Evolutionary conservation across 2,329 filamentous ascomycete genomes (phyloP).

Genomic region (Colletotrichum gloeosporioides): DNA sequence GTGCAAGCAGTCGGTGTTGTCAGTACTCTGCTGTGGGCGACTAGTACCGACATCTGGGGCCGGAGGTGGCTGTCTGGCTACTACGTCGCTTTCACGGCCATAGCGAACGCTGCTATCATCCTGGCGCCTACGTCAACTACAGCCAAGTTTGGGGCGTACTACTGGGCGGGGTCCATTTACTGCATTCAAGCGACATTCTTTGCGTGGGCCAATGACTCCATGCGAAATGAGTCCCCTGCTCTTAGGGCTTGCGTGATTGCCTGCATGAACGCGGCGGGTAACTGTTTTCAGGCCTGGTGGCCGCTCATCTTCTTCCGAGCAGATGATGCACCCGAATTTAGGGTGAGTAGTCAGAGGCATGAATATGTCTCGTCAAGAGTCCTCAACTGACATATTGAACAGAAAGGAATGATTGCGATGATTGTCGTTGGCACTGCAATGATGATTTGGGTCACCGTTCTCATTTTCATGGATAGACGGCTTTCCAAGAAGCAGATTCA

Average conservation of each 20-base stretch:
- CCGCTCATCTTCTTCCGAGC: background rate
- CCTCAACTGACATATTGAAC: background rate
- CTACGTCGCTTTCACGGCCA: background rate
- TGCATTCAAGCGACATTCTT: slow-evolving; percentile 1
- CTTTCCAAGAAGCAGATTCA: background rate
- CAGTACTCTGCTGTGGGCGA: background rate
- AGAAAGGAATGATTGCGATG: slow-evolving; percentile 2
- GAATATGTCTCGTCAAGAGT: background rate
- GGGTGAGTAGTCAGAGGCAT: background rate
- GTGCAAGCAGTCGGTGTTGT: background rate
- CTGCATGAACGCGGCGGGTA: slow-evolving; percentile 4
- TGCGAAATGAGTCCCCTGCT: background rate
- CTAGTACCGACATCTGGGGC: background rate
- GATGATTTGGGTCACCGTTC: background rate
- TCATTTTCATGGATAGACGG: background rate
- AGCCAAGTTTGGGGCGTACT: background rate
- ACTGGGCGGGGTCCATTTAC: background rate
- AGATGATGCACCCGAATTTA: background rate
- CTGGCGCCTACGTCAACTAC: background rate
- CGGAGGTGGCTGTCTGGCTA: background rate
- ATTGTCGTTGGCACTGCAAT: background rate
- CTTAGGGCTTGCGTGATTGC: background rate
- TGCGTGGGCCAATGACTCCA: slow-evolving; percentile 1
- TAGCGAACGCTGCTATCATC: background rate
- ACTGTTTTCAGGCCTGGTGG: slow-evolving; percentile 2